A percentile compares a stretch with the other conserved stretches of the same genome.
phyloP scores from a whole-genome alignment of 169 alveolate species.

The Cyclospora cayetanensis region DNA sequence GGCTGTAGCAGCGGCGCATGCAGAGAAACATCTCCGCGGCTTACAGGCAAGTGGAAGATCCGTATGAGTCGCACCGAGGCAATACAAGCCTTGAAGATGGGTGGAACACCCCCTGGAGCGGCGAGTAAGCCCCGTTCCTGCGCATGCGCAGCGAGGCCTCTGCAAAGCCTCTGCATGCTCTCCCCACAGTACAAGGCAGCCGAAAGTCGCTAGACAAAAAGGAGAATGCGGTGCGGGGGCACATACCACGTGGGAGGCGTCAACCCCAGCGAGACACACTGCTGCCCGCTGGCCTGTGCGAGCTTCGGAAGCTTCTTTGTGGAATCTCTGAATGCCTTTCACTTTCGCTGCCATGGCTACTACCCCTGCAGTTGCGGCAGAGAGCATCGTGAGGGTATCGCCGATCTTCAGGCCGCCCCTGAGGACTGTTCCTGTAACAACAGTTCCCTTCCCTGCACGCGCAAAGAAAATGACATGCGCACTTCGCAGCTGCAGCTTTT shows the following conservation, averaged over 20 bases:
- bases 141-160: background rate
- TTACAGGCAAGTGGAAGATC: background rate
- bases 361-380: background rate
- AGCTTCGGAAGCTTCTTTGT: background rate
- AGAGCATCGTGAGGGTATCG: constrained; percentile 5
- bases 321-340: constrained; percentile 40
- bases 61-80: constrained; percentile 23
- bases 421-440: constrained; percentile 68
- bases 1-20: too few species aligned
- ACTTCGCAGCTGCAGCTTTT: background rate
- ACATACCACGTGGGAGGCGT: constrained; percentile 45
- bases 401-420: constrained; percentile 52
- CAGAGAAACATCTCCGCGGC: too few species aligned
- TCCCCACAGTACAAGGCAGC: background rate
- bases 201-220: background rate
- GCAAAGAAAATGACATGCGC: background rate
- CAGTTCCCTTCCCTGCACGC: constrained; percentile 58
- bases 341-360: background rate
- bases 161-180: background rate
- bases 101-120: background rate
- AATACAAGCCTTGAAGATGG: background rate
- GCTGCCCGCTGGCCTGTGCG: constrained; percentile 60
- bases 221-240: background rate
- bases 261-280: constrained; percentile 21
- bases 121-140: constrained; percentile 53